A percentile compares a stretch with the other conserved stretches of the same genome.
phyloP scores from a whole-genome alignment of 805 yeast species.

The Ogataea ganodermae region DNA sequence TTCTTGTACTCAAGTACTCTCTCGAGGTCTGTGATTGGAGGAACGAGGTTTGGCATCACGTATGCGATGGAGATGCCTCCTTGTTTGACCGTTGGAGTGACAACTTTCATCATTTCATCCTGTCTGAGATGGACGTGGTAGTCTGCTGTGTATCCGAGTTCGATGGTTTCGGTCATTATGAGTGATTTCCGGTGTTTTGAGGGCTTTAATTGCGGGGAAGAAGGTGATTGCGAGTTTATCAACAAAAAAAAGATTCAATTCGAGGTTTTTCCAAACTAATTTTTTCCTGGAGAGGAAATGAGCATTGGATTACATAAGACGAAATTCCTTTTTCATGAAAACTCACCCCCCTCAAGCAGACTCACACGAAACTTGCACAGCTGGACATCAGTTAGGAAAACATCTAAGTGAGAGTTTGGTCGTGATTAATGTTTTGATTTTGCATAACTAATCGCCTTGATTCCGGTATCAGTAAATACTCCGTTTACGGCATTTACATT shows the following conservation, averaged over 20 bases:
- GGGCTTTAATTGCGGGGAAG: background rate
- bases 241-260: background rate
- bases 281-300: background rate
- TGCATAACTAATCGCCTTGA: no score
- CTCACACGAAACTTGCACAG: no score
- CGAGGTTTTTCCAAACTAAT: background rate
- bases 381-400: no score
- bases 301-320: background rate
- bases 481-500: no score
- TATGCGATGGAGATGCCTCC: constrained; percentile 94
- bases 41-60: constrained; percentile 94
- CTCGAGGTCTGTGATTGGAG: constrained; percentile 82
- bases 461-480: no score
- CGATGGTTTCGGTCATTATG: constrained; percentile 30
- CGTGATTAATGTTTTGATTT: no score
- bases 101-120: constrained; percentile 88
- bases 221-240: background rate
- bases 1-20: constrained; percentile 70
- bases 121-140: constrained; percentile 96
- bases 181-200: no score
- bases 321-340: no score
- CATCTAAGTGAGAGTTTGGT: no score
- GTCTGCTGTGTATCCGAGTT: constrained; percentile 79
- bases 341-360: no score
- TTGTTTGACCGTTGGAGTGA: constrained; percentile 83